Evolutionary conservation across 441 rosid genomes (phyloP), one percentile per base, ranked within the genome.

Genomic region (Arabidopsis hybrid): DNA sequence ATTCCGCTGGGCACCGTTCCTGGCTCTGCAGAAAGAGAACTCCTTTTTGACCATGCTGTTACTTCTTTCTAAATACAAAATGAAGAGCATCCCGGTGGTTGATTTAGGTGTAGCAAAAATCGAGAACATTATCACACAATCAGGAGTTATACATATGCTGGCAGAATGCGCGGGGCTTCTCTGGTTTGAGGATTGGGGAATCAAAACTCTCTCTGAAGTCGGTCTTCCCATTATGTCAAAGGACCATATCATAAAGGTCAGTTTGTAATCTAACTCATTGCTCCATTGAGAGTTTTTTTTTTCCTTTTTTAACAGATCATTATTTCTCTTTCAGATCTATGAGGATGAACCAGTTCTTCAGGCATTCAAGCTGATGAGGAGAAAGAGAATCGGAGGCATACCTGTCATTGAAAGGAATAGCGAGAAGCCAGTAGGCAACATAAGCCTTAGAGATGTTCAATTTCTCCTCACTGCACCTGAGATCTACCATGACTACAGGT

Each of bases 1-100:
- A 53, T 95, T 93, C 80, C 87, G 98, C 40, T 95, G 98, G 99
- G 98, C 97, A 13, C 99, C 99, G 0, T 95, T 95, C 83, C 94
- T 95, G 55, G 99, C 98, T 63, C 78, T 95, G 75, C 98, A 91
- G 80, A 85, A 83, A 63, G 86, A 88, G 0, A 94, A 95, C 85
- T 89, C 98, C 72, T 95, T 93, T 68, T 75, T 95, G 82, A 91
- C 99, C 43, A 95, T 95, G 99, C 79, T 95, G 34, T 76, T 95
- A 58, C 80, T 95, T 81, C 97, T 95, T 32, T 95, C 99, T 7
- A 95, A 93, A 76, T 95, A 95, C 83, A 93, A 91, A 79, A 95
- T 95, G 99, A 95, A 95, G 88, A 91, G 99, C 78, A 72, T 95
- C 74, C 98, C 98, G 0, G 92, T 93, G 52, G 89, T 93, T 73